Percentiles rank a stretch among this genome's conserved stretches.
Conservation (phyloP, 1,284 basidiomycete genomes). For the Cutaneotrichosporon daszewskae region DNA sequence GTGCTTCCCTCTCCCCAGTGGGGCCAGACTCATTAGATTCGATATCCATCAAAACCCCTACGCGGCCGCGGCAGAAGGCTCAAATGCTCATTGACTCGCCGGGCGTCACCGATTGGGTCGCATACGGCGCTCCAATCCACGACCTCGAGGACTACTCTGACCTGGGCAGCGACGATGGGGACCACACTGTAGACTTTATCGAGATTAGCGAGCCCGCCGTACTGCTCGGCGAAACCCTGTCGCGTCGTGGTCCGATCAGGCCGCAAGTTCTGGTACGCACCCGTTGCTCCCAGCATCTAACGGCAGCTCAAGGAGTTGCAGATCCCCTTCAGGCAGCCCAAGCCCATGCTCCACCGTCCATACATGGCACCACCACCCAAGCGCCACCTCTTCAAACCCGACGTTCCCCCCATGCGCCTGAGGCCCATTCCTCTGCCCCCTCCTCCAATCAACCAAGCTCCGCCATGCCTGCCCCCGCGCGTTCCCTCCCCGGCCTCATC, state of each 20-base stretch:
- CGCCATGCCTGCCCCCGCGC: too few relatives aligned
- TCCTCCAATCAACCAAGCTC: not conserved
- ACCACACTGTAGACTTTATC: too few relatives aligned
- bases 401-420: not conserved
- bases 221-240: too few relatives aligned
- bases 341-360: too few relatives aligned
- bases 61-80: not conserved
- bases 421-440: not conserved
- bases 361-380: not conserved
- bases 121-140: too few relatives aligned
- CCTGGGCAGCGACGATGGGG: too few relatives aligned
- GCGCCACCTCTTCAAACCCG: not conserved
- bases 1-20: not conserved
- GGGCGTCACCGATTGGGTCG: conserved; percentile 1
- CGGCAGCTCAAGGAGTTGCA: too few relatives aligned
- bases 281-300: too few relatives aligned
- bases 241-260: too few relatives aligned
- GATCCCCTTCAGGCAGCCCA: too few relatives aligned
- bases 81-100: not conserved
- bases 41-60: not conserved
- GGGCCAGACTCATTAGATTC: not conserved
- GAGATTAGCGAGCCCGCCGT: too few relatives aligned
- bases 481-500: not conserved
- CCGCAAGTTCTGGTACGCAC: too few relatives aligned
- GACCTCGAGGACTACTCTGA: not conserved